Conservation (phyloP, 176 grass and related monocot species). For the Pontederia crassipes region DNA sequence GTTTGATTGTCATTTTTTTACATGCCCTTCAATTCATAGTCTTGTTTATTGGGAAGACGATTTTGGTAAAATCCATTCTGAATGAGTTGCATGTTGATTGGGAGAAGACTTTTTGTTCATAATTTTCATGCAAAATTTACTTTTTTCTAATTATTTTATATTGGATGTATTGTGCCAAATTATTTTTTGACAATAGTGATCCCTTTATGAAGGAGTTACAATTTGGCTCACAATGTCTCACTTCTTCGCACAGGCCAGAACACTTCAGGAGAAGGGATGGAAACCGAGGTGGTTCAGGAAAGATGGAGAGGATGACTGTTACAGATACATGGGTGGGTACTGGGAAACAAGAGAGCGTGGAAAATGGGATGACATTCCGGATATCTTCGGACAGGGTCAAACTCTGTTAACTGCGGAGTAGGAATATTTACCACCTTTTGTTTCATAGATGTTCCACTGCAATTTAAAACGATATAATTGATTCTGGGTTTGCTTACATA, state of each 20-base stretch:
- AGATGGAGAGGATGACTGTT: constrained; percentile 16
- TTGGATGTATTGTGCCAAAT: background rate
- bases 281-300: constrained; percentile 49
- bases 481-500: no score
- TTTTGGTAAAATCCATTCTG: no score
- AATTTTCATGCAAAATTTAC: no score
- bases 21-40: no score
- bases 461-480: no score
- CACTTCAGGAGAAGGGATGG: constrained; percentile 68
- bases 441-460: no score
- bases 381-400: constrained; percentile 53
- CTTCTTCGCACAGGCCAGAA: constrained; percentile 27
- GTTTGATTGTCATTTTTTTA: no score
- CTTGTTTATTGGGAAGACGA: no score
- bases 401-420: background rate
- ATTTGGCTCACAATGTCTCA: background rate
- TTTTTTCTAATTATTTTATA: no score
- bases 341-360: constrained; percentile 60
- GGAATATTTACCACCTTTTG: no score
- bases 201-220: background rate
- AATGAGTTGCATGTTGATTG: no score
- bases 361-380: constrained; percentile 39
- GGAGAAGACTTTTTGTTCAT: no score
- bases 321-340: constrained; percentile 54
- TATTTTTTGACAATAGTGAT: background rate